Percentiles rank a stretch among this genome's conserved stretches.
Evolutionary conservation across 768 basidiomycete genomes (phyloP).

Genomic region (Lyophyllum atratum): DNA sequence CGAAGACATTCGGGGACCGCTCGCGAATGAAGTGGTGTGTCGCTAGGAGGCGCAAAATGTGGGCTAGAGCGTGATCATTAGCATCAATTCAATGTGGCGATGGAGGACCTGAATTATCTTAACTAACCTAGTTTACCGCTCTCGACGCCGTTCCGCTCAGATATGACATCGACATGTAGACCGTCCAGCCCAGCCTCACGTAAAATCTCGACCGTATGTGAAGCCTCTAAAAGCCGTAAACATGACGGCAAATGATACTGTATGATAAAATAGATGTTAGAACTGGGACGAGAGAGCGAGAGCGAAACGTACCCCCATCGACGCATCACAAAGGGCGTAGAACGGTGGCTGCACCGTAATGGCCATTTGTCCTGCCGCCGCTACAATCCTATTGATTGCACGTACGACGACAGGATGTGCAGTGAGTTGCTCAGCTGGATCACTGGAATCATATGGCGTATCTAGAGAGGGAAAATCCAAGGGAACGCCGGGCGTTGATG

Average conservation of each 20-base stretch:
- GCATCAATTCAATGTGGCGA: background rate
- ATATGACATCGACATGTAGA: slow-evolving; percentile 50
- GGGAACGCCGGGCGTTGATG: slow-evolving; percentile 18
- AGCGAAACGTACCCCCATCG: slow-evolving; percentile 58
- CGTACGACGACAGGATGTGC: slow-evolving; percentile 59
- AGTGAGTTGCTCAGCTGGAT: slow-evolving; percentile 55
- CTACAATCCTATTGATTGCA: slow-evolving; percentile 65
- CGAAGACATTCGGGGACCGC: slow-evolving; percentile 68
- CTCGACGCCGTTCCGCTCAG: slow-evolving; percentile 44
- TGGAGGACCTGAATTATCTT: background rate
- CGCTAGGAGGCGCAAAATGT: slow-evolving; percentile 73
- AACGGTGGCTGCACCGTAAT: slow-evolving; percentile 70
- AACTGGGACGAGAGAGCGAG: background rate
- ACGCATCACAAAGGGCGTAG: slow-evolving; percentile 70
- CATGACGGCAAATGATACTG: slow-evolving; percentile 79
- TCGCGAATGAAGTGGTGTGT: slow-evolving; percentile 79
- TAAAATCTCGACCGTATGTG: slow-evolving; percentile 70
- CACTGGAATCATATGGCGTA: slow-evolving; percentile 42
- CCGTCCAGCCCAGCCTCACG: slow-evolving; percentile 60
- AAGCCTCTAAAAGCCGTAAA: slow-evolving; percentile 70
- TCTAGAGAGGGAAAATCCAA: slow-evolving; percentile 65
- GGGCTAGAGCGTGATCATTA: slow-evolving; percentile 44
- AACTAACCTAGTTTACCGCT: slow-evolving; percentile 52
- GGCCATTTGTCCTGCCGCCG: slow-evolving; percentile 69
- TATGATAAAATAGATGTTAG: background rate